Evolutionary conservation across 345 rosid genomes (phyloP), one percentile per base, ranked within the genome.

Genomic region (Moringa oleifera): DNA sequence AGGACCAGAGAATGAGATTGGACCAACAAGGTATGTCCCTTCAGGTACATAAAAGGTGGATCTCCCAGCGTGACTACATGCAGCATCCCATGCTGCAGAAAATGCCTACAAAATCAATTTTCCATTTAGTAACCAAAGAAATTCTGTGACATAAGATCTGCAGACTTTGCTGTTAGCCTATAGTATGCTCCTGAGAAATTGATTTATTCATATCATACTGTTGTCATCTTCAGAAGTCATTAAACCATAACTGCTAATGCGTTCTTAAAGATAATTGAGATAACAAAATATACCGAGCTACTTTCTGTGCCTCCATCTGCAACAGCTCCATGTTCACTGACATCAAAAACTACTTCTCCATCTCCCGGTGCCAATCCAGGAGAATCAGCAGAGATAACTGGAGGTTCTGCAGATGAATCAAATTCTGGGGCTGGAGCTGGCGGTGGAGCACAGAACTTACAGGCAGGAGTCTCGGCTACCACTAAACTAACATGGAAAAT

Each of bases 271-370:
- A 20, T 16, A 18, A 25, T 28, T 7, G 7, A 28, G 7, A 15
- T 37, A 36, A 7, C 58, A 17, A 16, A 4, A 24, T 59, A 24
- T 56, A 80, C 87, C 50, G 0, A 24, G 66, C 72, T 73, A 50
- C 69, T 67, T 15, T 83, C 81, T 0, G 69, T 74, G 28, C 41
- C 22, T 13, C 81, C 85, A 46, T 71, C 77, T 8, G 69, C 55
- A 12, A 52, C 57, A 8, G 85, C 88, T 55, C 85, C 85, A 18
- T 78, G 21, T 2, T 71, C 60, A 13, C 56, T 72, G 64, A 83
- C 80, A 63, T 73, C 66, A 0, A 78, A 80, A 64, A 73, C 23
- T 37, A 56, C 67, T 15, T 49, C 55, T 12, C 12, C 16, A 1
- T 60, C 60, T 45, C 13, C 76, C 1, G 23, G 21, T n/a, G 18